Base-by-base conservation (phyloP, 805 yeast genomes). In the Blastobotrys chiropterorum region DNA sequence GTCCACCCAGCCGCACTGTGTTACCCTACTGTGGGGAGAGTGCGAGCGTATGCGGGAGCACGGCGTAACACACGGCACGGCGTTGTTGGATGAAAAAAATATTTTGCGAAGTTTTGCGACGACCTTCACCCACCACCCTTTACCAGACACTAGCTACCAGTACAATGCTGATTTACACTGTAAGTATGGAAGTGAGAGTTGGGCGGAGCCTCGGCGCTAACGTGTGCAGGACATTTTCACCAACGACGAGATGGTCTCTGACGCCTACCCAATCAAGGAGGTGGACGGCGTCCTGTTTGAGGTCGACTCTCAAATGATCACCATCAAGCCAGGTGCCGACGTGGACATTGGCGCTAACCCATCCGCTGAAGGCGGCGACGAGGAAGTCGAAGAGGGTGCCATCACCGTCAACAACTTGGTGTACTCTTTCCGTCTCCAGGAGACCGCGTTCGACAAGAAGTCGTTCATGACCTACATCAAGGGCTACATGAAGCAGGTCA, bases 281-380 rank as follows among this genome's bases (percentile, higher is more conserved):
- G 97, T 94, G 62, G 96, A 87, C 68, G 87, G 80, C 62, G 98
- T 80, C 67, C 89, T 94, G 72, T 88, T 80, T 81, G 99, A 94
- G 81, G 98, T 96, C 62, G 88, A 94, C 84, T 90, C 97, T 78
- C 77, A 81, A 67, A 83, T 90, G 94, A 82, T 94, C 74, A 84
- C 78, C 67, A 89, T 94, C 67, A 83, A 81, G 73, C 71, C 73
- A 43, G 86, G 89, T 71, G 97, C 82, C 68, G 94, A 94, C 71
- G 83, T 94, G 66, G 98, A 94, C 75, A 94, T 94, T 74, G 99
- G 99, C 78, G 99, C 96, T 69, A 94, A 94, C 85, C 97, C 99
- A 70, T 89, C 97, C 67, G 97, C 98, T 63, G 99, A 94, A 78
- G 98, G 79, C 64, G 97, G 77, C 72, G 90, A 74, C 43, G 96